phyloP scores from a whole-genome alignment of 257 asterid genomes.

The Nicotiana attenuata region DNA sequence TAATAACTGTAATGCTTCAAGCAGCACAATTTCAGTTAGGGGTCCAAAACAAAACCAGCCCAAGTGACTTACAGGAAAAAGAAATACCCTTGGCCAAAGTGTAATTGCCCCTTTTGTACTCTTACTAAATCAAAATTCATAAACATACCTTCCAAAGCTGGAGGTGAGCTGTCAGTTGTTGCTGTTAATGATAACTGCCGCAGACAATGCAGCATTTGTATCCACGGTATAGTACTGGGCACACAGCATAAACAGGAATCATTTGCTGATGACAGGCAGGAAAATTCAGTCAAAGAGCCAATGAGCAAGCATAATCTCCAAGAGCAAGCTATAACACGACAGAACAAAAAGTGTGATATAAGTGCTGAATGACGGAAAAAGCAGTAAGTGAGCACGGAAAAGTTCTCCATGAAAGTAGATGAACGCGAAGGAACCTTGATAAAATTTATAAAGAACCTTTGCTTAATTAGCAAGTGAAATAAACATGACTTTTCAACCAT shows the following conservation, averaged over 20 bases:
- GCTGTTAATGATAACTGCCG: constrained; percentile 35
- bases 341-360: background rate
- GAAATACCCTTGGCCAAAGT: background rate
- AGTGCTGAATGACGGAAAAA: background rate
- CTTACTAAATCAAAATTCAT: background rate
- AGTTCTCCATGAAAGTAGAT: background rate
- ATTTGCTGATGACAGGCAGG: constrained; percentile 16
- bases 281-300: constrained; percentile 13
- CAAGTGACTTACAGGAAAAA: background rate
- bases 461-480: background rate
- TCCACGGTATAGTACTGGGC: constrained; percentile 19
- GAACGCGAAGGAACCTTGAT: background rate
- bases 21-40: background rate
- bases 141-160: constrained; percentile 59
- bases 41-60: background rate
- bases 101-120: background rate
- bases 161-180: constrained; percentile 41
- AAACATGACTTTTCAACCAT: background rate
- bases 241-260: constrained; percentile 25
- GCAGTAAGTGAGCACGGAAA: background rate
- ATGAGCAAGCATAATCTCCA: constrained; percentile 11
- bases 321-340: background rate
- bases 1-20: background rate
- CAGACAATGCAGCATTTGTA: constrained; percentile 53
- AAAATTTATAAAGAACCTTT: background rate